These are phyloP conservation scores for Penicillium steckii DNA, from an alignment of 495 filamentous ascomycete species.

Conservation along the genomic window DNA sequence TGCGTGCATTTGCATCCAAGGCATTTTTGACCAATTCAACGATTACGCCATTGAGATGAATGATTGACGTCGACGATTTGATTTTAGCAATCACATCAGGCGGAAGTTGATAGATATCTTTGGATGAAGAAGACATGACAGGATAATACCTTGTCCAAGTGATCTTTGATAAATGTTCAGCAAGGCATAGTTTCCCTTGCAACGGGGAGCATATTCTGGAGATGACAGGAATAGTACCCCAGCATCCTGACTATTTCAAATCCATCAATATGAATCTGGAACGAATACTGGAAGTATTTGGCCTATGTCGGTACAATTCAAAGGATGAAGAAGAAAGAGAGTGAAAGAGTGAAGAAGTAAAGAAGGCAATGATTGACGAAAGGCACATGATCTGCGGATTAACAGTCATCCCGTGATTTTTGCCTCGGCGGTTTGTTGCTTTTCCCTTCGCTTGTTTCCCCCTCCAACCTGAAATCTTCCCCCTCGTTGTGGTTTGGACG, in stretches of 20 bases:
- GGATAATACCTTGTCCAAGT: neutral
- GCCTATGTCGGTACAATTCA: too few species aligned
- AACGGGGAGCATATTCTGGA: neutral
- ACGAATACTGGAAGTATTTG: neutral
- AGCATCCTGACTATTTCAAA: neutral
- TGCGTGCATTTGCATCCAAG: conserved; percentile 75
- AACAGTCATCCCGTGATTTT: conserved; percentile 25
- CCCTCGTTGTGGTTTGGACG: neutral
- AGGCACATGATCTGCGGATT: conserved; percentile 32
- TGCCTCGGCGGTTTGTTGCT: conserved; percentile 13
- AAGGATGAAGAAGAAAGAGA: neutral
- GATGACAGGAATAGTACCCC: conserved; percentile 5
- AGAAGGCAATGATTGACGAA: conserved; percentile 12
- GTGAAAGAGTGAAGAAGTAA: conserved; percentile 8
- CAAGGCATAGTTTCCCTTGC: conserved; percentile 10
- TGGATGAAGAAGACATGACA: conserved; percentile 23
- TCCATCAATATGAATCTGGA: neutral
- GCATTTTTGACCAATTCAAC: conserved; percentile 80
- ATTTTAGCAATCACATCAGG: conserved; percentile 78
- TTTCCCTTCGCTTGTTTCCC: neutral
- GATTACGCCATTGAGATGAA: conserved; percentile 69
- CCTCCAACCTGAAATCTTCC: neutral
- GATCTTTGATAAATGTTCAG: neutral
- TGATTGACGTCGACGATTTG: conserved; percentile 79
- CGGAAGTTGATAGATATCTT: conserved; percentile 67